Percentiles rank a stretch among this genome's conserved stretches.
These are phyloP conservation scores for Plasmopara muralis DNA, from an alignment of 352 stramenopile species.

Conservation along the genomic window DNA sequence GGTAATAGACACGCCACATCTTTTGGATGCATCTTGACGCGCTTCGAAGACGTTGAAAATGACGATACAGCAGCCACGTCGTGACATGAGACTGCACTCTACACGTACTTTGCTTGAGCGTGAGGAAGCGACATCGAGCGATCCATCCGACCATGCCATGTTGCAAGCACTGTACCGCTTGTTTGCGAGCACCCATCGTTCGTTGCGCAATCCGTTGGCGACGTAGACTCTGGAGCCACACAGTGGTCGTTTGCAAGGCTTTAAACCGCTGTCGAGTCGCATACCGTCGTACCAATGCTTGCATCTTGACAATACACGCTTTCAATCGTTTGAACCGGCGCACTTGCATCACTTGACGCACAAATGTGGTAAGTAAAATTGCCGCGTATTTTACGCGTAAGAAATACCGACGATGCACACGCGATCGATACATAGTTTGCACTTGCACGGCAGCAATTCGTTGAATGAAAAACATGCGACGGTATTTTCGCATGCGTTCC, in stretches of 20 bases:
- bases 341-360: conserved; percentile 60
- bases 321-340: conserved; percentile 64
- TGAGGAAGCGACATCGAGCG: conserved; percentile 34
- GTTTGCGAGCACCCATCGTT: conserved; percentile 15
- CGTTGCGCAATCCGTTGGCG: conserved; percentile 29
- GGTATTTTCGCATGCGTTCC: conserved; percentile 42
- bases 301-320: conserved; percentile 48
- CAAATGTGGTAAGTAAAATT: conserved; percentile 59
- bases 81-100: conserved; percentile 45
- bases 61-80: conserved; percentile 44
- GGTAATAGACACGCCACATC: conserved; percentile 33
- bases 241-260: conserved; percentile 17
- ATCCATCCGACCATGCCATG: conserved; percentile 49
- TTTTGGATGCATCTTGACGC: conserved; percentile 36
- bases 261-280: conserved; percentile 27
- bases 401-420: conserved; percentile 39
- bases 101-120: conserved; percentile 21
- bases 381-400: conserved; percentile 38
- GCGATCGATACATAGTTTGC: conserved; percentile 42
- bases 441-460: conserved; percentile 29
- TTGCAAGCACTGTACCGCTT: conserved; percentile 36
- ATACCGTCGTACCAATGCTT: conserved; percentile 53
- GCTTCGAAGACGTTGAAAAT: conserved; percentile 28
- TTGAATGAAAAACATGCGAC: conserved; percentile 25
- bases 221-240: conserved; percentile 41